These are phyloP conservation scores for Clitoria ternatea DNA, from an alignment of 306 rosid species.

Conservation along the genomic window DNA sequence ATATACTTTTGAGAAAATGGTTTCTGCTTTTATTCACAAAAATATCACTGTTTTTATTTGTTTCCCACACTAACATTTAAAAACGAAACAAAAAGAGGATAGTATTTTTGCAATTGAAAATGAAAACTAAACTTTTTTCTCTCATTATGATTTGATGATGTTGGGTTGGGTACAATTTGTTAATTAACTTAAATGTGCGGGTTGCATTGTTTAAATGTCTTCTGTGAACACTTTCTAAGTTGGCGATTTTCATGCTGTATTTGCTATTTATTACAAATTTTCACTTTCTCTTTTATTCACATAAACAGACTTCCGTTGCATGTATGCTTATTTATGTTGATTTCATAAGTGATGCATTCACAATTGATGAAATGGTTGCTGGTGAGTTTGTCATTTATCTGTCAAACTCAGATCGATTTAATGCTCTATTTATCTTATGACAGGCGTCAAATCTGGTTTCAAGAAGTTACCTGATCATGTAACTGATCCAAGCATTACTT, in stretches of 20 bases:
- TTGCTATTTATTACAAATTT: background rate
- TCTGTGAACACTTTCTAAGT: constrained; percentile 9
- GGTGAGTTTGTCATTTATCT: background rate
- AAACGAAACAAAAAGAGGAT: too few species aligned
- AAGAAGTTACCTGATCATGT: constrained; percentile 45
- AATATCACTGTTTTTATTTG: too few species aligned
- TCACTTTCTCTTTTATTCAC: background rate
- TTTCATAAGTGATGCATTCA: background rate
- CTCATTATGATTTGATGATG: constrained; percentile 3
- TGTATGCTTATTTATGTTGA: background rate
- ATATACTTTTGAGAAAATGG: too few species aligned
- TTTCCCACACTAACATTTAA: too few species aligned
- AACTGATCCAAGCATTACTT: constrained; percentile 36
- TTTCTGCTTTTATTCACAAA: too few species aligned
- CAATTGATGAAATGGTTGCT: background rate
- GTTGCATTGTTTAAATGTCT: background rate
- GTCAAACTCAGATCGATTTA: background rate
- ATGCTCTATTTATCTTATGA: constrained; percentile 18
- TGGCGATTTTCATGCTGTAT: background rate
- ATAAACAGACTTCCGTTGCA: background rate
- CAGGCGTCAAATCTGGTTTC: constrained; percentile 54
- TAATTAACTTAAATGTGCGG: background rate
- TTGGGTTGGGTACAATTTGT: constrained; percentile 1
- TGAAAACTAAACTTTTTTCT: constrained; percentile 9
- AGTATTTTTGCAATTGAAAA: too few species aligned